These are phyloP conservation scores for Leucocoprinus leucothites DNA, from an alignment of 768 basidiomycete species.

Conservation along the genomic window DNA sequence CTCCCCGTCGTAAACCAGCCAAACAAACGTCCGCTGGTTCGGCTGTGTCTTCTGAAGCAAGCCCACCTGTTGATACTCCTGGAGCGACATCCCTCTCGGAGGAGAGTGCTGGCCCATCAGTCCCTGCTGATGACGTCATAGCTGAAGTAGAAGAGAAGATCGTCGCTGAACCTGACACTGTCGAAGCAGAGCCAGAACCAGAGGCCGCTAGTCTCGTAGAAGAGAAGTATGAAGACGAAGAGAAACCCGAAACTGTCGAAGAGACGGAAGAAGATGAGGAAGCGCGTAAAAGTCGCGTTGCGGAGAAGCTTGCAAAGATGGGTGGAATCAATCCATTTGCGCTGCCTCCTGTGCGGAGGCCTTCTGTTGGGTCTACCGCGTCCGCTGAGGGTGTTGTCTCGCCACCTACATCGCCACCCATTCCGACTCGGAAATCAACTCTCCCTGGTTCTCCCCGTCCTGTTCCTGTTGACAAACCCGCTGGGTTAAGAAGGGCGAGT, in stretches of 20 bases:
- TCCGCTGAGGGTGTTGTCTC: conserved; percentile 1
- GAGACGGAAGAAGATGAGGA: conserved; percentile 42
- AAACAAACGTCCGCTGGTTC: conserved; percentile 20
- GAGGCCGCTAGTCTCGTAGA: neutral
- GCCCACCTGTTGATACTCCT: conserved; percentile 1
- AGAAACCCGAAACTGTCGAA: conserved; percentile 7
- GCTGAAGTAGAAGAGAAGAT: neutral
- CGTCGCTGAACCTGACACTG: neutral
- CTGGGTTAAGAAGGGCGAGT: conserved; percentile 1
- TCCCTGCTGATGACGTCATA: neutral
- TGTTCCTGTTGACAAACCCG: neutral
- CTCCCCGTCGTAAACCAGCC: conserved; percentile 55
- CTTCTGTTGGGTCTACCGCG: conserved; percentile 15
- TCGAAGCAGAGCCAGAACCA: neutral
- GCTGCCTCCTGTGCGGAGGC: conserved; percentile 22
- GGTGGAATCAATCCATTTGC: conserved; percentile 67
- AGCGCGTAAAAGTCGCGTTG: conserved; percentile 52
- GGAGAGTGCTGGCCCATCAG: neutral
- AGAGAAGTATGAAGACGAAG: conserved; percentile 10
- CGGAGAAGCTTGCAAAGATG: conserved; percentile 62
- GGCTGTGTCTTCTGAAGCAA: neutral
- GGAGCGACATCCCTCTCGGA: neutral
- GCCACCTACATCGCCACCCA: conserved; percentile 6
- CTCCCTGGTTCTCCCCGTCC: conserved; percentile 2
- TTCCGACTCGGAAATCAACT: neutral